phyloP scores from a whole-genome alignment of 208 protist species.

The Trypanosoma rangeli region DNA sequence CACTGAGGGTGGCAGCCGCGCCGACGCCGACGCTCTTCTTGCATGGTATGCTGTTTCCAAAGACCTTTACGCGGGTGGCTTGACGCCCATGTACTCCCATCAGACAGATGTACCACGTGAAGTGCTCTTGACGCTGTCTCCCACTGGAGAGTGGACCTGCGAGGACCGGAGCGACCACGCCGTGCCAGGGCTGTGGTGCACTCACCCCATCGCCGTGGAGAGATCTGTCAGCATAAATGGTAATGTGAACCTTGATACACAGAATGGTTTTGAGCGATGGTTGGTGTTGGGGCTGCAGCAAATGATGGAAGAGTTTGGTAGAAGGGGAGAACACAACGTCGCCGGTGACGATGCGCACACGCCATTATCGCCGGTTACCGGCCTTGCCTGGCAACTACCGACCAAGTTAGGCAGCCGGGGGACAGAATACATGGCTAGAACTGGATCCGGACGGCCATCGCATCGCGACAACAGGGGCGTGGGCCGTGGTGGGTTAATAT shows the following conservation, averaged over 20 bases:
- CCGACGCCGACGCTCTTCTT: constrained; percentile 37
- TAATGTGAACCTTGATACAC: constrained; percentile 46
- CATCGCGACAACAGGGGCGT: not conserved
- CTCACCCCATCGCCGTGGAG: constrained; percentile 27
- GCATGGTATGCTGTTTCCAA: constrained; percentile 41
- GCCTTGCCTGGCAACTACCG: not conserved
- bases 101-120: constrained; percentile 14
- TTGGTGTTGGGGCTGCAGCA: constrained; percentile 33
- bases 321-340: not conserved
- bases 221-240: constrained; percentile 34
- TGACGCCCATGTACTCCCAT: constrained; percentile 34
- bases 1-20: constrained; percentile 22
- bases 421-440: not conserved
- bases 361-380: not conserved
- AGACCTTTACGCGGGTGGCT: constrained; percentile 40
- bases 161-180: constrained; percentile 13
- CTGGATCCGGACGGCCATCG: not conserved
- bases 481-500: not conserved
- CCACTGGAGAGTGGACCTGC: constrained; percentile 21
- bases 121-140: constrained; percentile 9
- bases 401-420: not conserved
- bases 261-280: constrained; percentile 63
- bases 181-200: constrained; percentile 26
- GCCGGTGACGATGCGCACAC: not conserved
- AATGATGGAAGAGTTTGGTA: constrained; percentile 37